phyloP scores from a whole-genome alignment of 1,284 basidiomycete species.

The Malassezia equina region DNA sequence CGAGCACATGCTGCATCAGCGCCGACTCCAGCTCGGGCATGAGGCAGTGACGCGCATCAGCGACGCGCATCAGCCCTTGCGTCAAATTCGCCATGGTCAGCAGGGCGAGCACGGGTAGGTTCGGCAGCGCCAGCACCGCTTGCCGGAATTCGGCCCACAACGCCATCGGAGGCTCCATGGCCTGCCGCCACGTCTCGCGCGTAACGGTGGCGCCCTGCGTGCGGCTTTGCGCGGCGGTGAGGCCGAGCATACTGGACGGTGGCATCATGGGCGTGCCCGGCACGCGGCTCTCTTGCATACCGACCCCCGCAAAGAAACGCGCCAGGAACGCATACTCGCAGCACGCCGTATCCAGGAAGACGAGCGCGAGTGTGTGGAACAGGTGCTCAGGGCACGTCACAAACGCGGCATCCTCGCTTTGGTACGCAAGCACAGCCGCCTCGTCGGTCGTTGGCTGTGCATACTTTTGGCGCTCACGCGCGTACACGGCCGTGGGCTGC shows the following conservation, averaged over 20 bases:
- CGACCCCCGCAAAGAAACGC: conserved; percentile 32
- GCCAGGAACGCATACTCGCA: conserved; percentile 43
- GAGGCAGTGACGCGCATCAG: conserved; percentile 18
- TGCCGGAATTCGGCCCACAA: conserved; percentile 26
- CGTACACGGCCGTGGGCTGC: neutral
- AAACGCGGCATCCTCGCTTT: conserved; percentile 31
- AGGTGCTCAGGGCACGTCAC: conserved; percentile 35
- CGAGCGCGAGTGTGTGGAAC: conserved; percentile 35
- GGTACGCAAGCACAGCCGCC: conserved; percentile 29
- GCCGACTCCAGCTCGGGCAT: conserved; percentile 23
- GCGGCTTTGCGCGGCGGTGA: conserved; percentile 14
- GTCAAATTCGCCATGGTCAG: conserved; percentile 26
- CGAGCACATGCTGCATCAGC: conserved; percentile 33
- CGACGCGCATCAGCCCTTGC: conserved; percentile 19
- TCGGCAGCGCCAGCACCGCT: conserved; percentile 17
- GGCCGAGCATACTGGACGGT: conserved; percentile 8
- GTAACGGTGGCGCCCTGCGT: conserved; percentile 22
- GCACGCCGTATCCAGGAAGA: conserved; percentile 41
- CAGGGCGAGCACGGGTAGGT: conserved; percentile 21
- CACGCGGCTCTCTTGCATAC: neutral
- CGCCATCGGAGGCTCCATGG: conserved; percentile 34
- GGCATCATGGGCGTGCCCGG: conserved; percentile 3
- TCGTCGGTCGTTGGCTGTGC: neutral
- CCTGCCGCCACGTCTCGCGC: conserved; percentile 40
- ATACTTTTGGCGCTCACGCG: conserved; percentile 11